Evolutionary conservation across 2,329 filamentous ascomycete genomes (phyloP).

Genomic region (Diaporthe aspalathi): DNA sequence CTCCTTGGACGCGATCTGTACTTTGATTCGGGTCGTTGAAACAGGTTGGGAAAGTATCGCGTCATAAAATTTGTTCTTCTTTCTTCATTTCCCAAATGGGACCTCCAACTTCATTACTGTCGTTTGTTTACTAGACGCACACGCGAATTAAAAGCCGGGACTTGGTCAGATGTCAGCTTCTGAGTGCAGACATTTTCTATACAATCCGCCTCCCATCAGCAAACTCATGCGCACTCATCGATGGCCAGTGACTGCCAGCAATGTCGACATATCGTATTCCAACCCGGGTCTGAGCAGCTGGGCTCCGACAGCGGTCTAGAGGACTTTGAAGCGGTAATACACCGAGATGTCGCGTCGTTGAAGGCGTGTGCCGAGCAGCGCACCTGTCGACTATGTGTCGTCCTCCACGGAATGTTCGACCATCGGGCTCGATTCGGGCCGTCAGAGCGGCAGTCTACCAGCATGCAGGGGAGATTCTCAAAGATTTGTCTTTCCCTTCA

Average conservation of each 20-base stretch:
- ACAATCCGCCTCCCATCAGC: too few relatives aligned
- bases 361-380: slow-evolving; percentile 9
- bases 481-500: neutral
- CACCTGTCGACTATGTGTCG: slow-evolving; percentile 1
- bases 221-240: too few relatives aligned
- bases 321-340: slow-evolving; percentile 3
- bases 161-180: neutral
- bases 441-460: neutral
- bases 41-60: neutral
- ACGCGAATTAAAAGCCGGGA: neutral
- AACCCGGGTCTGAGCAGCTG: neutral
- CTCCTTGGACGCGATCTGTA: neutral
- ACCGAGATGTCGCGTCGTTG: slow-evolving; percentile 5
- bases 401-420: slow-evolving; percentile 9
- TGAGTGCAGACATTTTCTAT: neutral
- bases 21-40: neutral
- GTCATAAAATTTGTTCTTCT: neutral
- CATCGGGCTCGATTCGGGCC: slow-evolving; percentile 14
- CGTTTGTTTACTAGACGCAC: neutral
- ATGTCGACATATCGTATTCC: neutral
- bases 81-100: too few relatives aligned
- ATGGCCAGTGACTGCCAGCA: neutral
- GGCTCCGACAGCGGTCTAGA: neutral
- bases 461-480: neutral
- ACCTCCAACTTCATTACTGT: neutral